Evolutionary conservation across 805 yeast genomes (phyloP).

Genomic region (Candida silvicultrix): DNA sequence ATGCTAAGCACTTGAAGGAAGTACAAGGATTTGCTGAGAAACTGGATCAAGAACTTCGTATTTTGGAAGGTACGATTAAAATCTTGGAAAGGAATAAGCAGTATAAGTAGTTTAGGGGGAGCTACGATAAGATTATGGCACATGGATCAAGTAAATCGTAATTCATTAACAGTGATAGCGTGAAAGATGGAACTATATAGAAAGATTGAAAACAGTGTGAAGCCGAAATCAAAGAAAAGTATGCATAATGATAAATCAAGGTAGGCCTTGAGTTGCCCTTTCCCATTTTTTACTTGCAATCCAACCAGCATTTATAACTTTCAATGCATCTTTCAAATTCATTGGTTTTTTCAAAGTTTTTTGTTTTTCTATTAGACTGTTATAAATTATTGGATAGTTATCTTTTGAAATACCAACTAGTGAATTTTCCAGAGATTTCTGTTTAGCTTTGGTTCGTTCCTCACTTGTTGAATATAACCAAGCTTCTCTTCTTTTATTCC

Average conservation of each 20-base stretch:
- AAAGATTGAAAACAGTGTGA: neutral
- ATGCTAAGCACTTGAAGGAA: conserved; percentile 14
- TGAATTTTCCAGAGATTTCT: conserved; percentile 15
- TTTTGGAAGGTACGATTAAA: conserved; percentile 52
- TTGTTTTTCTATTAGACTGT: conserved; percentile 62
- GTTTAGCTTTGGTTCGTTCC: conserved; percentile 10
- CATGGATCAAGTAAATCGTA: no score
- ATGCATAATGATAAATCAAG: conserved; percentile 1
- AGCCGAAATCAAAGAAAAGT: neutral
- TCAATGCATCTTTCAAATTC: conserved; percentile 66
- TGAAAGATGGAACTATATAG: no score
- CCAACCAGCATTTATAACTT: conserved; percentile 83
- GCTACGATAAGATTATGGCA: no score
- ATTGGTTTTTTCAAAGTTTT: conserved; percentile 62
- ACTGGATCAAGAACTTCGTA: conserved; percentile 65
- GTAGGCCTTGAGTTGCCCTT: conserved; percentile 34
- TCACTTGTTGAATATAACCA: conserved; percentile 50
- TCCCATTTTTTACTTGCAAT: conserved; percentile 71
- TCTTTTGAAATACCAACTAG: conserved; percentile 34
- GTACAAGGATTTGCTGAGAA: conserved; percentile 58
- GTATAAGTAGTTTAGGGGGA: neutral
- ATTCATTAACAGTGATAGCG: conserved; percentile 3
- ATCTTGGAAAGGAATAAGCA: conserved; percentile 26
- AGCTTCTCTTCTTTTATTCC: conserved; percentile 61
- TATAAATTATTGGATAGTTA: conserved; percentile 57